These are phyloP conservation scores for Tricholoma flavovirens DNA, from an alignment of 768 basidiomycete genomes.

Conservation along the genomic window DNA sequence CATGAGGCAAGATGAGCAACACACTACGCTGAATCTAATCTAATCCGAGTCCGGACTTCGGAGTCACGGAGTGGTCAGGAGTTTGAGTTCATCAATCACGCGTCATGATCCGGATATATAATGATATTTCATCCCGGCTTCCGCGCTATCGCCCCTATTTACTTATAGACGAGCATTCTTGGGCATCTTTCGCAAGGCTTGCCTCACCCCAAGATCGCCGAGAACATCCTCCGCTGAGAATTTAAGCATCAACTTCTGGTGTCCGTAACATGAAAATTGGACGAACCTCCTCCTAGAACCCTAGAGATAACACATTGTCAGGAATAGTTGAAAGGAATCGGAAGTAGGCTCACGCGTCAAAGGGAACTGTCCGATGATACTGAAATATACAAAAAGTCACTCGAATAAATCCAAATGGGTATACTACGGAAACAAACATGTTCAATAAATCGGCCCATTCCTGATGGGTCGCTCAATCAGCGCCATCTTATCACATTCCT, in stretches of 20 bases:
- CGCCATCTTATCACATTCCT: not conserved
- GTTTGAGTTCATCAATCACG: too few species aligned
- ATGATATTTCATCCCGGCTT: too few species aligned
- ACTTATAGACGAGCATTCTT: constrained; percentile 2
- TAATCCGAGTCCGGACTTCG: too few species aligned
- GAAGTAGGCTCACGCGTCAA: not conserved
- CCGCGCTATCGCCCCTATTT: too few species aligned
- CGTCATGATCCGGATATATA: too few species aligned
- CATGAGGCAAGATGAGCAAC: too few species aligned
- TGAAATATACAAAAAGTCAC: not conserved
- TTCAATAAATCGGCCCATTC: constrained; percentile 5
- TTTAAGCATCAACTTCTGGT: not conserved
- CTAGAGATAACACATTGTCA: constrained; percentile 28
- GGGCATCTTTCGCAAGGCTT: constrained; percentile 6
- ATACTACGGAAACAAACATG: not conserved
- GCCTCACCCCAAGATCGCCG: constrained; percentile 4
- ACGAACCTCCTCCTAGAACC: not conserved
- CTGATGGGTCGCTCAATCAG: not conserved
- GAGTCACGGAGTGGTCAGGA: too few species aligned
- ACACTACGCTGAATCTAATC: too few species aligned
- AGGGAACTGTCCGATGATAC: constrained; percentile 3
- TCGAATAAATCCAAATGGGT: not conserved
- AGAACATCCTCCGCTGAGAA: constrained; percentile 4
- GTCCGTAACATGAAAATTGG: too few species aligned
- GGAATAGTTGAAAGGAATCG: not conserved